Conservation (phyloP, 176 grass and related monocot genomes). For the Thalia dealbata region DNA sequence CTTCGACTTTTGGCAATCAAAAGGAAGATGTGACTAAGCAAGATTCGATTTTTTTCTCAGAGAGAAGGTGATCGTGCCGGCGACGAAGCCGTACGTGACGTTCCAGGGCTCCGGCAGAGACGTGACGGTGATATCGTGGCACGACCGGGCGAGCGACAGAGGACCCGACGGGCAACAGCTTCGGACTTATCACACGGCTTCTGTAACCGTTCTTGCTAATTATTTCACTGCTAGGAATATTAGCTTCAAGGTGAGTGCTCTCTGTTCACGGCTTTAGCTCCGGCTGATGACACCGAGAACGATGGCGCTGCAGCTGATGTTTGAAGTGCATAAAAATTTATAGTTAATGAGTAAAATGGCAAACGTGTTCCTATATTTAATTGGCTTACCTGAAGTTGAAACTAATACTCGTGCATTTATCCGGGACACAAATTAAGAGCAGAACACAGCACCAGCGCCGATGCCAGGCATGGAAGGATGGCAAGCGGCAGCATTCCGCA, state of each 20-base stretch:
- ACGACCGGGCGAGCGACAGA: conserved; percentile 68
- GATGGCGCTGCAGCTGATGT: not conserved
- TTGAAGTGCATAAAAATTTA: too few relatives aligned
- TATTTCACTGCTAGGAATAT: conserved; percentile 97
- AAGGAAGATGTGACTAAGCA: not conserved
- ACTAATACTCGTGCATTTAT: not conserved
- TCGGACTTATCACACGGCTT: conserved; percentile 77
- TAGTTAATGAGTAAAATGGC: too few relatives aligned
- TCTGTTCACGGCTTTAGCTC: not conserved
- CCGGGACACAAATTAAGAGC: not conserved
- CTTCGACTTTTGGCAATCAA: not conserved
- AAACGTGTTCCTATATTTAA: too few relatives aligned
- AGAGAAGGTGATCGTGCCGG: conserved; percentile 87
- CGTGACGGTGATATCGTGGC: conserved; percentile 78
- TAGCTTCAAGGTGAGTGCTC: conserved; percentile 72
- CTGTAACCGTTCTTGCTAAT: conserved; percentile 81
- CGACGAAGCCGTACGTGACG: conserved; percentile 73
- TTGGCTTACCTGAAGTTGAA: not conserved
- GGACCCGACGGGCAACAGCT: conserved; percentile 77
- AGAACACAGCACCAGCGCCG: conserved; percentile 92
- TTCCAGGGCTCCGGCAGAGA: conserved; percentile 74
- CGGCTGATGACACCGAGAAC: not conserved
- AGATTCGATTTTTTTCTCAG: conserved; percentile 17
- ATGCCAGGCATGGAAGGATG: conserved; percentile 70
- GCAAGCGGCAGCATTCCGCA: conserved; percentile 84